Base-by-base conservation (phyloP, 2,329 filamentous ascomycete genomes). In the Clarireedia monteithiana region DNA sequence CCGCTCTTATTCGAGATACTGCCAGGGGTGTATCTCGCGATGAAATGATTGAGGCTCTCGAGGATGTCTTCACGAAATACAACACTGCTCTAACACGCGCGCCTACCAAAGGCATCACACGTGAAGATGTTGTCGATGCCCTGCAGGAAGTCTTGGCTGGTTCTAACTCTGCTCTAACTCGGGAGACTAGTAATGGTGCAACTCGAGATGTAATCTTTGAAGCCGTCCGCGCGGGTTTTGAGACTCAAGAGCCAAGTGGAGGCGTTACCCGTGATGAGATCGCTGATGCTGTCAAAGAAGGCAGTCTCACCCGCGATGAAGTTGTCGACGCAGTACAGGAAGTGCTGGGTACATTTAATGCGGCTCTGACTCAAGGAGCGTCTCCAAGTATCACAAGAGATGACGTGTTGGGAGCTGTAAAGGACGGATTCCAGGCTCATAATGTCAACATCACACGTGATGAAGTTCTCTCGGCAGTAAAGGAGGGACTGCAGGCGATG, bases 61-160 rank as follows among this genome's bases (percentile, higher is more conserved):
- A 92, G 96, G 68, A 89, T 84, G 55, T 95, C 95, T 73, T 95
- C 95, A 72, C 92, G 92, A 1, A 89, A 96, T 65, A 90, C 96
- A 50, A 86, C 95, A 64, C 79, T 95, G 4, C 87, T 62, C 78
- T 97, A 27, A 84, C 88, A 63, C 87, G 96, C 73, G 92, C 92
- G 0, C 45, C 45, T 17, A 79, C 96, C 0, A 84, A 88, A 62
- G 83, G 90, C 47, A 91, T 94, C 66, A 74, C 72, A 59, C 75
- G 75, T 34, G 67, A 74, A 61, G 68, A 73, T 61, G 68, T 89
- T 27, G 82, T 87, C 2, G 84, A 86, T 59, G 45, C 44, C 23
- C 53, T 60, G 68, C 67, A 20, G 62, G 60, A 15, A 60, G 70
- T 23, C 74, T 80, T 6, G 73, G 77, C 38, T 49, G 52, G 45